A percentile compares a stretch with the other conserved stretches of the same genome.
These are phyloP conservation scores for Dactylellina parvicollis DNA, from an alignment of 2,329 filamentous ascomycete genomes.

Conservation along the genomic window DNA sequence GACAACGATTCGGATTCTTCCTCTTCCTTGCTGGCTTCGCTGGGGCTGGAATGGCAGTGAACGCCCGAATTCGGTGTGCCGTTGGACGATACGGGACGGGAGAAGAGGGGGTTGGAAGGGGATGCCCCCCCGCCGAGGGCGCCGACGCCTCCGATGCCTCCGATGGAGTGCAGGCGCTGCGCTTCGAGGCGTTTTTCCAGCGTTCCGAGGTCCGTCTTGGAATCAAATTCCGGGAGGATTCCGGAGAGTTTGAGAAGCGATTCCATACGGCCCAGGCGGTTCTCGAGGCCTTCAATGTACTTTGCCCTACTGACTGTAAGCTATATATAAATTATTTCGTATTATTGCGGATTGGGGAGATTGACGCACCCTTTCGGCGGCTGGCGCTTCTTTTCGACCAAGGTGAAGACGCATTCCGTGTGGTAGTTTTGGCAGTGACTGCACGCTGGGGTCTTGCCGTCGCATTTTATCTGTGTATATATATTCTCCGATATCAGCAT, in stretches of 20 bases:
- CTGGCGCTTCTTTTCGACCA: slow-evolving; percentile 98
- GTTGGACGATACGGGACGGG: slow-evolving; percentile 63
- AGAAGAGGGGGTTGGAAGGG: slow-evolving; percentile 60
- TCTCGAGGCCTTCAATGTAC: slow-evolving; percentile 90
- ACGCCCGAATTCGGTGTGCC: slow-evolving; percentile 62
- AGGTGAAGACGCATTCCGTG: slow-evolving; percentile 96
- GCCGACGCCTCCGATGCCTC: slow-evolving; percentile 20
- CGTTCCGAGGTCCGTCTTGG: slow-evolving; percentile 76
- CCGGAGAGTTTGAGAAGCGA: slow-evolving; percentile 73
- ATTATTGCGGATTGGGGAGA: slow-evolving; percentile 74
- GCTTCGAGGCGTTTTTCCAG: slow-evolving; percentile 75
- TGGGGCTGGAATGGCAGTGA: slow-evolving; percentile 66
- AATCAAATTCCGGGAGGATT: slow-evolving; percentile 84
- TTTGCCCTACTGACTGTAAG: slow-evolving; percentile 77
- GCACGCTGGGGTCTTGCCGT: slow-evolving; percentile 84
- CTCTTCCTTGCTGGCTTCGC: slow-evolving; percentile 66
- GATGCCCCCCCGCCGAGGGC: slow-evolving; percentile 2
- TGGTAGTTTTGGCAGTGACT: slow-evolving; percentile 98
- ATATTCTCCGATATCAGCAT: too few species aligned
- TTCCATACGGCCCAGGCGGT: slow-evolving; percentile 83
- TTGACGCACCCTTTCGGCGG: slow-evolving; percentile 85
- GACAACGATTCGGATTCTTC: slow-evolving; percentile 86
- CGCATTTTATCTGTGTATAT: slow-evolving; percentile 80
- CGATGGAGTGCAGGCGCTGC: slow-evolving; percentile 76
- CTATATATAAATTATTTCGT: slow-evolving; percentile 65